A percentile compares a stretch with the other conserved stretches of the same genome.
These are phyloP conservation scores for Medicago ruthenica DNA, from an alignment of 306 rosid species.

Conservation along the genomic window DNA sequence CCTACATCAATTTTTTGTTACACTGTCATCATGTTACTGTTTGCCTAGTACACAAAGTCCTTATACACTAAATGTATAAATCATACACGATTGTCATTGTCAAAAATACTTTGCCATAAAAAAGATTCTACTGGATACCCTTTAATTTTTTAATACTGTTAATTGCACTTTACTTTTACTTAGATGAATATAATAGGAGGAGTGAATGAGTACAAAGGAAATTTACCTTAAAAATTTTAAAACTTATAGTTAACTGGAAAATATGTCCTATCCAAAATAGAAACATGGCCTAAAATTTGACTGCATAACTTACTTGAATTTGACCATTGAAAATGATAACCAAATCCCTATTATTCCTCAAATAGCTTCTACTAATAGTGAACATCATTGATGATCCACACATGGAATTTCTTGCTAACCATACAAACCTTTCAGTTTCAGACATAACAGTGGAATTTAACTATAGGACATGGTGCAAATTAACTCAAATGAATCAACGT, in stretches of 20 bases:
- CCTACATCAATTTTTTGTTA: neutral
- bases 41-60: neutral
- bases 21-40: neutral
- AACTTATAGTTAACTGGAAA: conserved; percentile 33
- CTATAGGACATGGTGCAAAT: conserved; percentile 21
- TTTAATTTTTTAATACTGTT: neutral
- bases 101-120: conserved; percentile 6
- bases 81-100: conserved; percentile 8
- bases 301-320: conserved; percentile 39
- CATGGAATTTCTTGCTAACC: conserved; percentile 15
- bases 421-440: conserved; percentile 44
- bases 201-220: conserved; percentile 32
- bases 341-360: neutral
- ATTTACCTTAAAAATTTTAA: neutral
- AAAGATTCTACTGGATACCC: conserved; percentile 30
- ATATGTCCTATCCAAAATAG: conserved; percentile 30
- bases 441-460: conserved; percentile 37
- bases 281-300: conserved; percentile 46
- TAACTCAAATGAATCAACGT: neutral
- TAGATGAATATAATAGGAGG: neutral
- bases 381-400: conserved; percentile 14
- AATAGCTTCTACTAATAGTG: conserved; percentile 15
- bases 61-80: neutral
- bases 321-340: conserved; percentile 42
- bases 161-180: conserved; percentile 32